A percentile compares a stretch with the other conserved stretches of the same genome.
Conservation (phyloP, 2,329 filamentous ascomycete species). For the Cordyceps militaris region DNA sequence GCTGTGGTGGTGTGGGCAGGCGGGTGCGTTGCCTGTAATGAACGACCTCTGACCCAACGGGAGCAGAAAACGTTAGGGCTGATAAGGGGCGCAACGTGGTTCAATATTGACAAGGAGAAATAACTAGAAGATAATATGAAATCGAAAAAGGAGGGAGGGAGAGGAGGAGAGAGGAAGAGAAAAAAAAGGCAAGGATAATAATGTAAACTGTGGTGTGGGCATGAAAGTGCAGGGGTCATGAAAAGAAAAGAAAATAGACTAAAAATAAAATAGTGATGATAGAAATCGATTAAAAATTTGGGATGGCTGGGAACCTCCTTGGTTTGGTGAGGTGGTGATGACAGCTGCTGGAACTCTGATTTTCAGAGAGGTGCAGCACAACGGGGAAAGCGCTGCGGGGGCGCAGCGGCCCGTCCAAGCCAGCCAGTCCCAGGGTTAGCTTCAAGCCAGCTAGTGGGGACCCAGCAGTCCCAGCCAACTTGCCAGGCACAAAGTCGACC, state of each 20-base stretch:
- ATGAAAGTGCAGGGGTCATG: background rate
- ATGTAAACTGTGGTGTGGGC: background rate
- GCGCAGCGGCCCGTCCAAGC: background rate
- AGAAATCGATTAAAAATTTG: background rate
- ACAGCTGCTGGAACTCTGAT: background rate
- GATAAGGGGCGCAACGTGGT: background rate
- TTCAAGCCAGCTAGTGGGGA: too few species aligned
- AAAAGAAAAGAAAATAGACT: background rate
- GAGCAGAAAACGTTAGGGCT: background rate
- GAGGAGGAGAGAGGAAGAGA: background rate
- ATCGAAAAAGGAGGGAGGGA: background rate
- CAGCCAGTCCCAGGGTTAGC: too few species aligned
- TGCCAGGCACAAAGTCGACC: background rate
- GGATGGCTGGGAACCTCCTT: slow-evolving; percentile 7
- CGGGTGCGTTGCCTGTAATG: background rate
- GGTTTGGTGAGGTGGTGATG: background rate
- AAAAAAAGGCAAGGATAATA: background rate
- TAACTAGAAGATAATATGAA: background rate
- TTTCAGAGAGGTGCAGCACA: background rate
- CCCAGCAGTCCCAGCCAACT: background rate
- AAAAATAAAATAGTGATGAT: background rate
- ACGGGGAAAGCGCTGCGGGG: background rate
- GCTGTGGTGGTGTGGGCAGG: background rate
- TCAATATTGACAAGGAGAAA: background rate
- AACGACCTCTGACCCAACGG: background rate